Evolutionary conservation across 441 rosid species (phyloP).

Genomic region (Erodium moschatum): DNA sequence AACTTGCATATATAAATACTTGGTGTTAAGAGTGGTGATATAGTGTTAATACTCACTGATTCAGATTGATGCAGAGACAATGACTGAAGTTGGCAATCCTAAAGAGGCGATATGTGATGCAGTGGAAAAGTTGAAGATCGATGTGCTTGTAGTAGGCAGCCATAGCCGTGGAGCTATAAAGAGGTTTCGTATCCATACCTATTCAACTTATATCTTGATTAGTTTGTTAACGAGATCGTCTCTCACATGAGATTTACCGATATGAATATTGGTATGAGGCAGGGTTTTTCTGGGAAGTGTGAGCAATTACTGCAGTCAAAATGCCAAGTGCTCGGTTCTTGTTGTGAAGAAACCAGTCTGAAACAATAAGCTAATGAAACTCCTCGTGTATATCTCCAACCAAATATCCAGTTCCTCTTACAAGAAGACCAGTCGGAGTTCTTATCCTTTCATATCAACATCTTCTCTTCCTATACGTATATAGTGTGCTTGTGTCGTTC

Average conservation of each 20-base stretch:
- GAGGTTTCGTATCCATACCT: constrained; percentile 31
- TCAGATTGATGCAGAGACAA: constrained; percentile 42
- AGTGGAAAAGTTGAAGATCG: constrained; percentile 45
- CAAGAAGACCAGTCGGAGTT: not conserved
- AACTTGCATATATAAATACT: no score
- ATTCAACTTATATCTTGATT: no score
- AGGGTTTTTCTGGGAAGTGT: constrained; percentile 27
- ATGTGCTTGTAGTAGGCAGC: constrained; percentile 56
- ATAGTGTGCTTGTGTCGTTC: not conserved
- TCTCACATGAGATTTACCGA: no score
- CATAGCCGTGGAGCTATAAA: constrained; percentile 47
- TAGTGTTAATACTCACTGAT: not conserved
- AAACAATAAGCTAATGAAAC: not conserved
- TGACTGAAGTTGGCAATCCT: constrained; percentile 53
- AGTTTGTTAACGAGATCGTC: not conserved
- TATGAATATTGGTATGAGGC: not conserved
- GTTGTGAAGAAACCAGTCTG: constrained; percentile 22
- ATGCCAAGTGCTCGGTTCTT: constrained; percentile 37
- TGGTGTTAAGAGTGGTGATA: no score
- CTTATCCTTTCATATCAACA: not conserved
- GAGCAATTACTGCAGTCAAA: constrained; percentile 26
- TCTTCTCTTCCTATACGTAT: not conserved
- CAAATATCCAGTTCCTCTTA: no score
- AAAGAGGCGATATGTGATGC: constrained; percentile 49
- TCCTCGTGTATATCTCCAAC: not conserved